Base-by-base conservation (phyloP, 2,329 filamentous ascomycete genomes). In the Daldinia sp. region DNA sequence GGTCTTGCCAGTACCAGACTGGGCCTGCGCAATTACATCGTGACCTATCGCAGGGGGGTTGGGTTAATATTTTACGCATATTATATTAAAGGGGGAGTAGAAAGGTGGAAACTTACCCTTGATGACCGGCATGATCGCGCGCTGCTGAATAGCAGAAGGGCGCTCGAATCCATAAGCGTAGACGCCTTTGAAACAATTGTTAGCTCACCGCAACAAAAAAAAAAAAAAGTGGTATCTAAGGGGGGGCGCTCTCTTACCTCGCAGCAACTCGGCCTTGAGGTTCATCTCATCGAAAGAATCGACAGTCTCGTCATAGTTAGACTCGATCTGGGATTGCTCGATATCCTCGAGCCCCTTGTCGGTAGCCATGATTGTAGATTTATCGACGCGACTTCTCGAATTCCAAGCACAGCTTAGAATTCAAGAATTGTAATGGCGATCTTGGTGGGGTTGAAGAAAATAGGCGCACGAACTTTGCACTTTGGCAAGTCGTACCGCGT, bases 91-190 rank as follows among this genome's bases (percentile, higher is more conserved):
- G 48, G 10, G 52, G 7, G 25, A 29, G 32, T 23, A 48, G 25
- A 58, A 17, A 52, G 41, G 15, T 37, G 25, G 8, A 29, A 34
- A 80, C 90, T 80, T 84, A 95, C 92, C 94, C 89, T 98, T 97
- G 87, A 99, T 98, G 79, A 99, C 95, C 78, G 95, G 96, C 91
- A 98, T 96, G 83, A 99, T 99, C 75, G 95, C 95, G 79, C 96
- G 94, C 90, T 97, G 93, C 91, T 99, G 95, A 76, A 99, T 99
- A 80, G 95, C 94, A 84, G 95, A 99, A 69, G 95, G 95, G 74
- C 95, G 94, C 89, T 99, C 95, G 86, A 99, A 99, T 91, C 95
- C 95, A 82, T 99, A 99, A 80, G 95, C 95, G 82, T 98, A 99
- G 81, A 99, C 93, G 85, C 92, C 89, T 90, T 30, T 50, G 49